phyloP scores from a whole-genome alignment of 2,329 filamentous ascomycete genomes.

The Phaeosphaeria sp. region DNA sequence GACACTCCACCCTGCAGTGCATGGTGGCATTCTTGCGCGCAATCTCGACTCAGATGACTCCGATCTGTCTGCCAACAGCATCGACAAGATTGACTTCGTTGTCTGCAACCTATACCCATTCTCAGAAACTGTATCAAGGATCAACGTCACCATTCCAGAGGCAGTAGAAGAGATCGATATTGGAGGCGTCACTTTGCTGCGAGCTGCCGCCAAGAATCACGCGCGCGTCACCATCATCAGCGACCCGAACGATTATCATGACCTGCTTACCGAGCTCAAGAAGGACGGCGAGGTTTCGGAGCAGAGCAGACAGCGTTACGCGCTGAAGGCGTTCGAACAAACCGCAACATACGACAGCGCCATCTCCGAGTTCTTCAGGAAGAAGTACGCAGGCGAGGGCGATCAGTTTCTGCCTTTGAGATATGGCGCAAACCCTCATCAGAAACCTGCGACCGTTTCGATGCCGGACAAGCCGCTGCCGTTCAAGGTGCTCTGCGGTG shows the following conservation, averaged over 20 bases:
- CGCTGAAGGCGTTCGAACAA: conserved; percentile 97
- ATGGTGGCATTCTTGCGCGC: conserved; percentile 85
- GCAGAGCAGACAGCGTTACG: conserved; percentile 83
- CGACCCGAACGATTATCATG: conserved; percentile 90
- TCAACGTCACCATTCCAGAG: conserved; percentile 95
- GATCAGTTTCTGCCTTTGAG: conserved; percentile 83
- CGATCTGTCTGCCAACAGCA: conserved; percentile 69
- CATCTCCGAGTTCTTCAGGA: conserved; percentile 96
- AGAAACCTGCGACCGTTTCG: conserved; percentile 92
- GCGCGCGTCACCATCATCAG: conserved; percentile 92
- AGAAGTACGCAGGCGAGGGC: conserved; percentile 89
- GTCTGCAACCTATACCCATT: conserved; percentile 99
- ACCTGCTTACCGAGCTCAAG: conserved; percentile 90
- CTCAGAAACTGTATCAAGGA: conserved; percentile 96
- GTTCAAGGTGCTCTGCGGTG: conserved; percentile 91
- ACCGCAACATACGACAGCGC: conserved; percentile 95
- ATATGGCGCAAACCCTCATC: conserved; percentile 97
- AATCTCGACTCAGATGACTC: conserved; percentile 96
- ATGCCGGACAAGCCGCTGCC: conserved; percentile 75
- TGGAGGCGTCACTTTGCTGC: conserved; percentile 90
- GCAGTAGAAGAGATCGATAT: conserved; percentile 99
- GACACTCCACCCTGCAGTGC: conserved; percentile 92
- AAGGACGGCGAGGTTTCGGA: conserved; percentile 85
- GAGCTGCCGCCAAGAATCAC: conserved; percentile 98
- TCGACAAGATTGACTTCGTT: conserved; percentile 52